Conservation (phyloP, 2,329 filamentous ascomycete genomes). For the Colletotrichum orbiculare region DNA sequence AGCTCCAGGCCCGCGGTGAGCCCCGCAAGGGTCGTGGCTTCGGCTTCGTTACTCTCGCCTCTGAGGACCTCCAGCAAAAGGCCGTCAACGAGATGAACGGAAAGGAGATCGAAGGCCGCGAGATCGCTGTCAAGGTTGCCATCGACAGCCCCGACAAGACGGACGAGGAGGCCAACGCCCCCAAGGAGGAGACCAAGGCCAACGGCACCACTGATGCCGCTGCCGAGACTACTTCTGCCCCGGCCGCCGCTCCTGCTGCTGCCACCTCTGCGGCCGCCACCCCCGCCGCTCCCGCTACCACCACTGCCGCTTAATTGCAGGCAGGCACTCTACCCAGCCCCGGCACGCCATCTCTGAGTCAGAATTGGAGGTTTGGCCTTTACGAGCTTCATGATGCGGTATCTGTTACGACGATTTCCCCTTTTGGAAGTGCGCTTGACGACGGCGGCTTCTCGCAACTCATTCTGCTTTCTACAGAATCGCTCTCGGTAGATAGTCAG, state of each 20-base stretch:
- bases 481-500: slow-evolving; percentile 35
- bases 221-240: slow-evolving; percentile 39
- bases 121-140: slow-evolving; percentile 99
- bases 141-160: slow-evolving; percentile 99
- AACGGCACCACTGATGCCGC: slow-evolving; percentile 54
- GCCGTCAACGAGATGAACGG: slow-evolving; percentile 98
- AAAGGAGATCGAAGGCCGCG: slow-evolving; percentile 98
- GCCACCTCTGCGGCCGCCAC: slow-evolving; percentile 45
- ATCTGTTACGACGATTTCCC: slow-evolving; percentile 38
- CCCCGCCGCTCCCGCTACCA: slow-evolving; percentile 41
- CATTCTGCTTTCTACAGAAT: slow-evolving; percentile 34
- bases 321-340: slow-evolving; percentile 23
- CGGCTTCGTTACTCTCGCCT: slow-evolving; percentile 95
- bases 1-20: slow-evolving; percentile 97
- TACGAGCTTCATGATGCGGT: slow-evolving; percentile 37
- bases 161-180: slow-evolving; percentile 80
- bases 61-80: slow-evolving; percentile 97
- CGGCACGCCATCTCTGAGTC: slow-evolving; percentile 16
- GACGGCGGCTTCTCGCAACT: slow-evolving; percentile 35
- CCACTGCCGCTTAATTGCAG: slow-evolving; percentile 43
- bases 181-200: slow-evolving; percentile 54
- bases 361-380: slow-evolving; percentile 21
- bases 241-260: slow-evolving; percentile 37
- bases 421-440: slow-evolving; percentile 37
- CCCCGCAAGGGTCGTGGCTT: slow-evolving; percentile 99